A percentile compares a stretch with the other conserved stretches of the same genome.
These are phyloP conservation scores for Sclerotinia trifoliorum DNA, from an alignment of 2,329 filamentous ascomycete species.

Conservation along the genomic window DNA sequence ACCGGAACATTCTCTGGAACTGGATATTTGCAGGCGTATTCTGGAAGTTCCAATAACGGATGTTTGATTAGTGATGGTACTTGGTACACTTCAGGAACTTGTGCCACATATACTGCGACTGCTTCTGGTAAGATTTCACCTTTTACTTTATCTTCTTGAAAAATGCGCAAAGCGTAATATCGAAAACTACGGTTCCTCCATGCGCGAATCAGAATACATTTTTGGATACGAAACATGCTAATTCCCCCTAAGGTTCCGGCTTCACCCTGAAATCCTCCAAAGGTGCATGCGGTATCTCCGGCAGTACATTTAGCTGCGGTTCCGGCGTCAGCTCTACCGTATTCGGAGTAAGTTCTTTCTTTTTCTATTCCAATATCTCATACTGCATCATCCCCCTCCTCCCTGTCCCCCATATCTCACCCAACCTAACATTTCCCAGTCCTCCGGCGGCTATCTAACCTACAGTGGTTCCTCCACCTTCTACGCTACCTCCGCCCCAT, in stretches of 20 bases:
- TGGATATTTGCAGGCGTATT: constrained; percentile 58
- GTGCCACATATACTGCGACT: constrained; percentile 62
- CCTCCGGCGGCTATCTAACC: constrained; percentile 30
- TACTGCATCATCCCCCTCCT: not conserved
- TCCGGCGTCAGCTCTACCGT: constrained; percentile 45
- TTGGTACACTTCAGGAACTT: constrained; percentile 67
- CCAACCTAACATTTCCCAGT: constrained; percentile 9
- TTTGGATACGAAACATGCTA: no score
- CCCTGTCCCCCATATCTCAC: not conserved
- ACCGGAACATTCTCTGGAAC: constrained; percentile 48
- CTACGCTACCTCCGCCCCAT: constrained; percentile 40
- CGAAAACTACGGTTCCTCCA: no score
- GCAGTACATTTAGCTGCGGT: constrained; percentile 55
- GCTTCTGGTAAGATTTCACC: constrained; percentile 46
- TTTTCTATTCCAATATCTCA: not conserved
- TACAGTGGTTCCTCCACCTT: constrained; percentile 37
- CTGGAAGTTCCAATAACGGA: constrained; percentile 51
- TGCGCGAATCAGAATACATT: not conserved
- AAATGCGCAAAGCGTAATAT: not conserved
- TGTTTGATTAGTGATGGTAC: constrained; percentile 66
- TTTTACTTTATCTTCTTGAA: not conserved
- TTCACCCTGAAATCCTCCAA: constrained; percentile 56
- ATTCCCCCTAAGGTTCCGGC: constrained; percentile 29
- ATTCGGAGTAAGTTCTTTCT: constrained; percentile 38
- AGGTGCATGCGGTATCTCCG: constrained; percentile 56